Base-by-base conservation (phyloP, 2,329 filamentous ascomycete genomes). In the Diplocarpon rosae region DNA sequence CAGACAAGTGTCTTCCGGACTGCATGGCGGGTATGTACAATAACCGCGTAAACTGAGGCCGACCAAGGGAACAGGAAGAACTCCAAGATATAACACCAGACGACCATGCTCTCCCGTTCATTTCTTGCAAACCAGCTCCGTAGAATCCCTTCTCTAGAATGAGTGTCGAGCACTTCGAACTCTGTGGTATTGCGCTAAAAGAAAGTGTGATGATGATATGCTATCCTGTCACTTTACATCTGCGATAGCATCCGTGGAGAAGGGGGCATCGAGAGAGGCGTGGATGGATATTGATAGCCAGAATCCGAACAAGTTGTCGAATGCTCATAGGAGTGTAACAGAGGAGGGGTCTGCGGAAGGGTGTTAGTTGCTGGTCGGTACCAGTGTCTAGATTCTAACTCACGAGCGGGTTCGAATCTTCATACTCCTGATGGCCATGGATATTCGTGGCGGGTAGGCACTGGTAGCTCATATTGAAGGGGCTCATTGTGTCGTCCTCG, bases 351-450 rank as follows among this genome's bases (percentile, higher is more conserved):
- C 83, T 88, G 67, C 28, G 31, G 38, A 32, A 24, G 10, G 27
- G 13, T 37, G 27, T 48, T 45, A 48, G 46, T 8, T 8, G 28
- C 12, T 12, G 17, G 31, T 39, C 20, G 7, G 2, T 16, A 10
- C 16, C n/a, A 32, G 9, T 13, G 13, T 36, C 3, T 34, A 41
- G 46, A 43, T 69, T 63, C 67, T 10, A 67, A 80, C 78, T 82
- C 80, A 88, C 83, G 76, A 85, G 81, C 72, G 80, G 76, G 65
- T 76, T 75, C 63, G 76, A 75, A 56, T 78, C 56, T 62, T 83
- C 76, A 69, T 85, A 86, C 20, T 74, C 69, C 55, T 75, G 71
- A 46, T 70, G 67, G 47, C 69, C 66, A 60, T 72, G 71, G 55
- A 83, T 73, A 56, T 84, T 80, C 60, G 85, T 74, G 40, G 72